Percentiles rank a stretch among this genome's conserved stretches.
These are phyloP conservation scores for Phenoliferia sp. DNA, from an alignment of 1,284 basidiomycete genomes.

Conservation along the genomic window DNA sequence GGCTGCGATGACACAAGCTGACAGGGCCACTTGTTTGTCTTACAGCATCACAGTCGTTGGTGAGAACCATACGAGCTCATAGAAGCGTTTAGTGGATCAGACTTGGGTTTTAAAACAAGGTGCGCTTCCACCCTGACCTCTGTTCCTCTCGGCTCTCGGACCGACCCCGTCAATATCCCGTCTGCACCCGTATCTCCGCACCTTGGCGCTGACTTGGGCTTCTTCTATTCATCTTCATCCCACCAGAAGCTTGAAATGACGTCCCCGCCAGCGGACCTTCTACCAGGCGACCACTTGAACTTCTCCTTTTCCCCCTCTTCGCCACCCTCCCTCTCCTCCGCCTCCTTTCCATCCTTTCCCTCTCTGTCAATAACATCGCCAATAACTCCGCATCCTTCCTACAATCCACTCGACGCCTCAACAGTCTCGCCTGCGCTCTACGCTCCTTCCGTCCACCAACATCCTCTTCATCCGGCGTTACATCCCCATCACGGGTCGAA, in stretches of 20 bases:
- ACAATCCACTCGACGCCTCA: conserved; percentile 15
- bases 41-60: too few relatives aligned
- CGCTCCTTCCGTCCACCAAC: conserved; percentile 1
- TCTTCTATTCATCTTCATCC: too few relatives aligned
- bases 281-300: conserved; percentile 9
- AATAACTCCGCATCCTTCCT: conserved; percentile 15
- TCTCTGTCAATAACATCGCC: conserved; percentile 23
- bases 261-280: not conserved
- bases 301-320: conserved; percentile 29
- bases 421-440: conserved; percentile 17
- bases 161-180: too few relatives aligned
- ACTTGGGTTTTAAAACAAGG: too few relatives aligned
- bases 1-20: too few relatives aligned
- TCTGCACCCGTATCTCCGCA: too few relatives aligned
- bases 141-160: too few relatives aligned
- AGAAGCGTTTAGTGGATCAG: too few relatives aligned
- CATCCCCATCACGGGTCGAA: not conserved
- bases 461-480: conserved; percentile 4
- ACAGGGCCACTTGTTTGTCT: too few relatives aligned
- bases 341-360: conserved; percentile 7
- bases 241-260: conserved; percentile 3
- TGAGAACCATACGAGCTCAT: too few relatives aligned
- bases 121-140: too few relatives aligned
- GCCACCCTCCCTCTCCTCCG: conserved; percentile 8
- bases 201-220: too few relatives aligned